phyloP scores from a whole-genome alignment of 2,329 filamentous ascomycete species.

The Pseudogymnoascus sp. region DNA sequence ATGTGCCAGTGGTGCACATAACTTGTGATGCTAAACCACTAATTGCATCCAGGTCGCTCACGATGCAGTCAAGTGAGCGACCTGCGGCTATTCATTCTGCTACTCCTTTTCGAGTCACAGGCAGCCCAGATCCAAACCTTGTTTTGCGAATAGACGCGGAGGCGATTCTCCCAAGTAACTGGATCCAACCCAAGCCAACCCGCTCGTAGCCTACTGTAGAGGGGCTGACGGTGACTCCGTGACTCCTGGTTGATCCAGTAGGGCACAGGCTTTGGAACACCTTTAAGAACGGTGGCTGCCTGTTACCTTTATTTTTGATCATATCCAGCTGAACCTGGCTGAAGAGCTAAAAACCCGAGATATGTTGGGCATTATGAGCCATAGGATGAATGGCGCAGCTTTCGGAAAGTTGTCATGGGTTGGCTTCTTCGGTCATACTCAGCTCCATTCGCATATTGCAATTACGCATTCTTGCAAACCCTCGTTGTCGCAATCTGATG shows the following conservation, averaged over 20 bases:
- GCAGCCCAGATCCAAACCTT: not conserved
- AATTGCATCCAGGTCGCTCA: not conserved
- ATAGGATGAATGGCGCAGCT: not conserved
- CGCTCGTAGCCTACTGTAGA: not conserved
- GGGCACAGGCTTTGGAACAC: not conserved
- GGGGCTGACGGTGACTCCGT: not conserved
- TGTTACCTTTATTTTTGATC: not conserved
- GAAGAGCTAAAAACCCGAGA: not conserved
- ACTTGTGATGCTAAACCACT: slow-evolving; percentile 6
- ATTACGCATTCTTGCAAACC: slow-evolving; percentile 2
- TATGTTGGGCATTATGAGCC: slow-evolving; percentile 7
- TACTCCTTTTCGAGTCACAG: slow-evolving; percentile 4
- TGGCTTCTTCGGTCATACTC: not conserved
- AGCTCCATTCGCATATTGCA: slow-evolving; percentile 4
- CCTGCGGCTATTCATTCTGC: slow-evolving; percentile 3
- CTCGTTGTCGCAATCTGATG: slow-evolving; percentile 2
- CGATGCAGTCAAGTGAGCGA: not conserved
- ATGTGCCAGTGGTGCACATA: not conserved
- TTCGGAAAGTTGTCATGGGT: not conserved
- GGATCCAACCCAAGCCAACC: not conserved
- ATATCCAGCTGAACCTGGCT: not conserved
- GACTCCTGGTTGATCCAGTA: not conserved
- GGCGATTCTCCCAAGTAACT: slow-evolving; percentile 1
- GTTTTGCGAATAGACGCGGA: not conserved
- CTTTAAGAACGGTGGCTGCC: slow-evolving; percentile 3